phyloP scores from a whole-genome alignment of 768 basidiomycete genomes.

The Infundibulicybe gibba region DNA sequence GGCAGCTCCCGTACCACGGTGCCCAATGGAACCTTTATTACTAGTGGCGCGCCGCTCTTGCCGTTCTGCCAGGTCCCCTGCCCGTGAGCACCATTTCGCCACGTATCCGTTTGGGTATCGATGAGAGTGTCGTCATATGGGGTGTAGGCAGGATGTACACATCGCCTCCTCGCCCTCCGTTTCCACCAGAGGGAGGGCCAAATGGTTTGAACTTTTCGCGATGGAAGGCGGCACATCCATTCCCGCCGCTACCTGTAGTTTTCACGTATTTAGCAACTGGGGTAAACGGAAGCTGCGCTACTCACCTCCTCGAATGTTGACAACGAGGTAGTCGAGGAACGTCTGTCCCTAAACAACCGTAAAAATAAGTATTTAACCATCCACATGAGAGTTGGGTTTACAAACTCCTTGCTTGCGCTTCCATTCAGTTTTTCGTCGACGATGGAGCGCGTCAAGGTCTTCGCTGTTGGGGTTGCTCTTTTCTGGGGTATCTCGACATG shows the following conservation, averaged over 20 bases:
- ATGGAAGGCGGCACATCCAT: constrained; percentile 92
- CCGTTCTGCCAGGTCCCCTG: constrained; percentile 89
- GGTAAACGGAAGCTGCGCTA: background rate
- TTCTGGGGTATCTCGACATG: too few relatives aligned
- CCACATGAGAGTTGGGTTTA: background rate
- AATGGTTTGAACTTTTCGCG: constrained; percentile 81
- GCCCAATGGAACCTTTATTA: constrained; percentile 84
- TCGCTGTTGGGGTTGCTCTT: constrained; percentile 11
- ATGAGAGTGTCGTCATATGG: constrained; percentile 72
- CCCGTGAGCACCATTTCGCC: constrained; percentile 71
- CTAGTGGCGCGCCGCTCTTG: constrained; percentile 61
- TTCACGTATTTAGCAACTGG: background rate
- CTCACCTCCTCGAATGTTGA: constrained; percentile 76
- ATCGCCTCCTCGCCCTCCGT: constrained; percentile 86
- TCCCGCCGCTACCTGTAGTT: constrained; percentile 75
- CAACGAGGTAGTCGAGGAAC: constrained; percentile 79
- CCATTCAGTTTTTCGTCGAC: constrained; percentile 66
- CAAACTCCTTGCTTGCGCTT: constrained; percentile 70
- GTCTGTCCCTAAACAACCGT: constrained; percentile 69
- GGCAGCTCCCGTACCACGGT: constrained; percentile 82
- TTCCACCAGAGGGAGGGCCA: constrained; percentile 91
- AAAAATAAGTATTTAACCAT: background rate
- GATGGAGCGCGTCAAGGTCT: constrained; percentile 34
- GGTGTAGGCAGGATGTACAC: constrained; percentile 82
- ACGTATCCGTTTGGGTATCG: constrained; percentile 63